Evolutionary conservation across 2,329 filamentous ascomycete genomes (phyloP).

Genomic region (Phyllachora maydis): DNA sequence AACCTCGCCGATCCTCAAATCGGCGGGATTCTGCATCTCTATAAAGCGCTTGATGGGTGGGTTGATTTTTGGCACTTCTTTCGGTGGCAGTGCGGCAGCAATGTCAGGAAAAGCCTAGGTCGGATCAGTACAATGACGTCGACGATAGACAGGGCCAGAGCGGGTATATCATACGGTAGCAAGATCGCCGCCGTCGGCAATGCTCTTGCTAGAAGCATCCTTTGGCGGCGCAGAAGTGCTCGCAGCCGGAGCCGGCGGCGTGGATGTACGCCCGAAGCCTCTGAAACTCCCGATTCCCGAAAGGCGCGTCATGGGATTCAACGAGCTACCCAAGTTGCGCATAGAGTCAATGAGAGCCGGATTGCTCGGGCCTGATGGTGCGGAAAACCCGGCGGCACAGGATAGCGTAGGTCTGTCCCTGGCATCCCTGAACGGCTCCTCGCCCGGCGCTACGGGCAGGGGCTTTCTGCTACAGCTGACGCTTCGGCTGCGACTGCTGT

Average conservation of each 20-base stretch:
- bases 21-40: conserved; percentile 46
- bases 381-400: conserved; percentile 1
- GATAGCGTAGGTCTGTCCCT: conserved; percentile 10
- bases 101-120: conserved; percentile 40
- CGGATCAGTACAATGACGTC: not conserved
- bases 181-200: conserved; percentile 31
- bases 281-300: conserved; percentile 55
- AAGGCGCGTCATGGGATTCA: conserved; percentile 69
- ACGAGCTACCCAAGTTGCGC: conserved; percentile 56
- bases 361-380: conserved; percentile 18
- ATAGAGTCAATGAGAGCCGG: conserved; percentile 61
- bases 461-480: conserved; percentile 8
- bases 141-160: too few species aligned
- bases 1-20: conserved; percentile 55
- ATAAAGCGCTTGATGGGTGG: conserved; percentile 56
- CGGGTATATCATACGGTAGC: conserved; percentile 33
- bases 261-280: conserved; percentile 44
- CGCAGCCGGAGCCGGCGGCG: conserved; percentile 17
- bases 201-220: conserved; percentile 13
- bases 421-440: too few species aligned
- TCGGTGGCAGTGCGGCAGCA: conserved; percentile 30
- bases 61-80: conserved; percentile 30
- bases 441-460: not conserved
- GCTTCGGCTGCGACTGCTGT: conserved; percentile 52
- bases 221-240: conserved; percentile 16